Evolutionary conservation across 108 stramenopile genomes (phyloP).

Genomic region (Aurantiochytrium sp.): DNA sequence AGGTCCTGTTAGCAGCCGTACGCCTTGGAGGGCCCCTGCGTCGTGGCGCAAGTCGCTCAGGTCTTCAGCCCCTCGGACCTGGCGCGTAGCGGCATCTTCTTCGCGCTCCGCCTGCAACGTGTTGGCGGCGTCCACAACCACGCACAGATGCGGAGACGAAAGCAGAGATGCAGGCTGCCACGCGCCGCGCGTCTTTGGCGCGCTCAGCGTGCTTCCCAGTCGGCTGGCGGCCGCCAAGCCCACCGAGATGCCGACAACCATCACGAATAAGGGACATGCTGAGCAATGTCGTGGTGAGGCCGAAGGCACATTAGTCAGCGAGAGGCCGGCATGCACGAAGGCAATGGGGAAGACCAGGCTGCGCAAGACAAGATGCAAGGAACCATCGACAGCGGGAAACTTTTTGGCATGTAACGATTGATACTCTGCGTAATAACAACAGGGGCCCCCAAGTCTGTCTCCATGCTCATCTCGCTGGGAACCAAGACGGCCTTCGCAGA

Average conservation of each 20-base stretch:
- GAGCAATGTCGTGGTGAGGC: background rate
- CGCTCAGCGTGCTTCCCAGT: background rate
- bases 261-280: background rate
- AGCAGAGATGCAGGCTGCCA: background rate
- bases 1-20: background rate
- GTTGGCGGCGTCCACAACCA: background rate
- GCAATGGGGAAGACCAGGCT: too few species aligned
- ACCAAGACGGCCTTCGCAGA: too few species aligned
- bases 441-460: too few species aligned
- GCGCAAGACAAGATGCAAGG: too few species aligned
- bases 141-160: background rate
- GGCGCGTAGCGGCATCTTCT: background rate
- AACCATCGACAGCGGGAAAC: too few species aligned
- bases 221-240: background rate
- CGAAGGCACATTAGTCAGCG: background rate
- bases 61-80: background rate
- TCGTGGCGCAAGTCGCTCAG: background rate
- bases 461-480: too few species aligned
- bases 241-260: background rate
- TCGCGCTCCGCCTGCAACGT: background rate
- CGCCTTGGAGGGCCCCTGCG: background rate
- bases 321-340: background rate
- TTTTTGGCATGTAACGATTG: too few species aligned
- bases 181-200: background rate
- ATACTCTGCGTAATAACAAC: too few species aligned